Evolutionary conservation across 805 yeast genomes (phyloP).

Genomic region (Peterozyma toletana): DNA sequence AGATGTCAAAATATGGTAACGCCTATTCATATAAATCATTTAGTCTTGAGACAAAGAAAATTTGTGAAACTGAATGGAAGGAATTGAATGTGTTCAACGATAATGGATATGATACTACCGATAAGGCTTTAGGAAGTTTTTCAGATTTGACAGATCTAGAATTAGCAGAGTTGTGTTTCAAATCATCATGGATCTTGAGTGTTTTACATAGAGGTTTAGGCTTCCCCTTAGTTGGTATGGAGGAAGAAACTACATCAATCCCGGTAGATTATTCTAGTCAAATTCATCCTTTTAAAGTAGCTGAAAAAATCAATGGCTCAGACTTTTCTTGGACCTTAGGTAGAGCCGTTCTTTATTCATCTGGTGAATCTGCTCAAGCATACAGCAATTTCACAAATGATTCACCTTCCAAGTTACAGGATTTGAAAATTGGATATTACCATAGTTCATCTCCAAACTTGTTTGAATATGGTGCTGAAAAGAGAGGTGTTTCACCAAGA

Average conservation of each 20-base stretch:
- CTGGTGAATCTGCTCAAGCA: conserved; percentile 41
- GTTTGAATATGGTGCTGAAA: conserved; percentile 49
- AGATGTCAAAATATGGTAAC: conserved; percentile 17
- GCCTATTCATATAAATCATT: conserved; percentile 39
- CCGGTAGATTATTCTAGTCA: conserved; percentile 26
- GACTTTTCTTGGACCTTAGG: conserved; percentile 97
- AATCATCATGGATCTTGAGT: conserved; percentile 50
- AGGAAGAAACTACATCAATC: conserved; percentile 6
- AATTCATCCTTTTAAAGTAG: conserved; percentile 71
- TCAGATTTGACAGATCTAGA: conserved; percentile 33
- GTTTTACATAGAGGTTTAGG: conserved; percentile 56
- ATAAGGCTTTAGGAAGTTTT: conserved; percentile 2
- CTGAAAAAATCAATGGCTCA: conserved; percentile 69
- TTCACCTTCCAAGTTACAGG: conserved; percentile 2
- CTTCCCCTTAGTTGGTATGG: conserved; percentile 42
- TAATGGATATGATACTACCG: conserved; percentile 10
- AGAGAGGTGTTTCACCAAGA: conserved; percentile 27
- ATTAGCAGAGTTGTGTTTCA: conserved; percentile 50
- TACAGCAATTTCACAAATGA: conserved; percentile 23
- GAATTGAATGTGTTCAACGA: conserved; percentile 27
- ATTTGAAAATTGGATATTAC: conserved; percentile 33
- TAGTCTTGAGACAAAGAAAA: conserved; percentile 33
- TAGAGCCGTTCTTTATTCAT: conserved; percentile 54
- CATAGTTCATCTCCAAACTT: conserved; percentile 40
- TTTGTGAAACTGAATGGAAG: conserved; percentile 38